Evolutionary conservation across 305 asterid genomes (phyloP).

Genomic region (Fraxinus ornus): DNA sequence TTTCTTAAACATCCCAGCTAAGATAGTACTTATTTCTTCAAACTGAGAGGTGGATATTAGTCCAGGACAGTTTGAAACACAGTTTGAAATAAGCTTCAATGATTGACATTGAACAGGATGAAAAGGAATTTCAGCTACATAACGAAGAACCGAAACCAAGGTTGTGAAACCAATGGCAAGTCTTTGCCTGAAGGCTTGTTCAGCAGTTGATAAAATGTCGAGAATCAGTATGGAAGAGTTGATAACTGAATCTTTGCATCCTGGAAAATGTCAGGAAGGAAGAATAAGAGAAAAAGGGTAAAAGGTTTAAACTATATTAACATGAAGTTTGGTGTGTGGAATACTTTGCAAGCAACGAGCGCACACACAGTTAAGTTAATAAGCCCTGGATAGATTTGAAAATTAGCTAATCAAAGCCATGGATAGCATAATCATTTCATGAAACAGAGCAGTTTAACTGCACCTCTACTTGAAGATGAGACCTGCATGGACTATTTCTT

Average conservation of each 20-base stretch:
- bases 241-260: constrained; percentile 68
- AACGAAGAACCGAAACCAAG: constrained; percentile 64
- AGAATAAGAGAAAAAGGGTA: constrained; percentile 10
- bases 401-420: neutral
- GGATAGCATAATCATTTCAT: neutral
- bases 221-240: constrained; percentile 86
- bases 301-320: constrained; percentile 10
- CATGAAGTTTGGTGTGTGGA: neutral
- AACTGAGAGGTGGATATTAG: constrained; percentile 45
- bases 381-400: constrained; percentile 5
- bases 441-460: neutral
- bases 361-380: neutral
- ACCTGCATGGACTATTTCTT: neutral
- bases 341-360: neutral
- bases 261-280: constrained; percentile 40
- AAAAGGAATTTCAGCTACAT: constrained; percentile 81
- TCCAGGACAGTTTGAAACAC: constrained; percentile 67
- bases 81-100: constrained; percentile 64
- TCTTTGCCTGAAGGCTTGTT: constrained; percentile 65
- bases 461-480: neutral
- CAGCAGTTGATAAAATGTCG: constrained; percentile 71
- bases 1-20: constrained; percentile 71
- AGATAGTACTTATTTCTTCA: constrained; percentile 61
- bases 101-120: constrained; percentile 70
- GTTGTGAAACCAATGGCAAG: constrained; percentile 85